phyloP scores from a whole-genome alignment of 208 protist species.

The Lotmaria passim region DNA sequence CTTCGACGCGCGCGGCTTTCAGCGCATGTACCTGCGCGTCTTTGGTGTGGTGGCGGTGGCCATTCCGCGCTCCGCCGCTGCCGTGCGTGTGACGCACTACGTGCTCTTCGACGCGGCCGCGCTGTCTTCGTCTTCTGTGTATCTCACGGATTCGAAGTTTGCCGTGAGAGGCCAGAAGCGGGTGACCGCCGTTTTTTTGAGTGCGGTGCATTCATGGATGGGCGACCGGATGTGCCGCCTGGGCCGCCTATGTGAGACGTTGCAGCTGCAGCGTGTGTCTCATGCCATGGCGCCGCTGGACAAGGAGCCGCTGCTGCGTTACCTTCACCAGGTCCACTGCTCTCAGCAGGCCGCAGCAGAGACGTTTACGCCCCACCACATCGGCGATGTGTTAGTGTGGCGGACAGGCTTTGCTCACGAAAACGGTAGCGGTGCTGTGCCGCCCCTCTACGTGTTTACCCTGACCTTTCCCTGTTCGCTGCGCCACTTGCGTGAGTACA shows the following conservation, averaged over 20 bases:
- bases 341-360: not conserved
- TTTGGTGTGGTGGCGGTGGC: slow-evolving; percentile 45
- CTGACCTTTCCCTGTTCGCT: slow-evolving; percentile 29
- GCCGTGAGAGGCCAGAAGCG: slow-evolving; percentile 1
- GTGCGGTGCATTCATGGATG: slow-evolving; percentile 17
- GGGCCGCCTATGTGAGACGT: slow-evolving; percentile 8
- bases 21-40: slow-evolving; percentile 15
- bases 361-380: not conserved
- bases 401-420: not conserved
- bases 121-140: not conserved
- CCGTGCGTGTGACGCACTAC: slow-evolving; percentile 38
- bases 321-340: slow-evolving; percentile 22
- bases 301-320: slow-evolving; percentile 27
- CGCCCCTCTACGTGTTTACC: slow-evolving; percentile 19
- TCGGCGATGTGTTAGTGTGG: slow-evolving; percentile 19
- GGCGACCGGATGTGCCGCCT: slow-evolving; percentile 15
- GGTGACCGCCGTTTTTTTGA: slow-evolving; percentile 1
- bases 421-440: not conserved
- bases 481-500: slow-evolving; percentile 22
- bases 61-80: slow-evolving; percentile 30
- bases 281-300: slow-evolving; percentile 21
- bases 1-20: slow-evolving; percentile 24
- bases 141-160: not conserved
- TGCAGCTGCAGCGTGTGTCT: not conserved
- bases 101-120: slow-evolving; percentile 22